Evolutionary conservation across 176 grass and related monocot species (phyloP).

Genomic region (Typha latifolia): DNA sequence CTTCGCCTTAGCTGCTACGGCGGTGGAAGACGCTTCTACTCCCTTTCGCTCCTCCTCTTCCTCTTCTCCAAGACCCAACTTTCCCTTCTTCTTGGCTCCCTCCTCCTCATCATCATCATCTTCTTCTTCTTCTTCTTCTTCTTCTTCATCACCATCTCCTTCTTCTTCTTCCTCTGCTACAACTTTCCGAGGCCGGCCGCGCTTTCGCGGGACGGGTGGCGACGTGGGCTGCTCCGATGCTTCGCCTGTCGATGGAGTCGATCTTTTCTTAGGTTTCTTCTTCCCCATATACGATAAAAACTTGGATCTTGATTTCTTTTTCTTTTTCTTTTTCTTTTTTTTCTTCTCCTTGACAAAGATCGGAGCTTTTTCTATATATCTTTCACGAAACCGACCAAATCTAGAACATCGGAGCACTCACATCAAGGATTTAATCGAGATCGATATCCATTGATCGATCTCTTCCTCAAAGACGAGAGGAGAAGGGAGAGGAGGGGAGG

Average conservation of each 20-base stretch:
- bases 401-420: too few species aligned
- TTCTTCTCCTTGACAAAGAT: too few species aligned
- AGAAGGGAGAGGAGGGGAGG: neutral
- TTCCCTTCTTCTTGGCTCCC: neutral
- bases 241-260: neutral
- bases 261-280: constrained; percentile 3
- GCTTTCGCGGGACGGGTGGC: neutral
- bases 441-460: neutral
- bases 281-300: neutral
- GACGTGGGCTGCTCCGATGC: neutral
- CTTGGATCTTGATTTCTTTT: too few species aligned
- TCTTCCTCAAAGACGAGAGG: neutral
- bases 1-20: neutral
- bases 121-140: neutral
- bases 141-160: neutral
- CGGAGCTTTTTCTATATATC: too few species aligned
- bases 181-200: constrained; percentile 13
- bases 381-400: too few species aligned
- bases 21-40: neutral
- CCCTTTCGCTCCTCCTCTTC: neutral
- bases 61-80: neutral
- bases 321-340: too few species aligned
- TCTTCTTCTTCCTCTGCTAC: neutral
- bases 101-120: neutral
- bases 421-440: neutral